Conservation (phyloP, 2,329 filamentous ascomycete species). For the Ophiognomonia clavigignenti-juglandacearum region DNA sequence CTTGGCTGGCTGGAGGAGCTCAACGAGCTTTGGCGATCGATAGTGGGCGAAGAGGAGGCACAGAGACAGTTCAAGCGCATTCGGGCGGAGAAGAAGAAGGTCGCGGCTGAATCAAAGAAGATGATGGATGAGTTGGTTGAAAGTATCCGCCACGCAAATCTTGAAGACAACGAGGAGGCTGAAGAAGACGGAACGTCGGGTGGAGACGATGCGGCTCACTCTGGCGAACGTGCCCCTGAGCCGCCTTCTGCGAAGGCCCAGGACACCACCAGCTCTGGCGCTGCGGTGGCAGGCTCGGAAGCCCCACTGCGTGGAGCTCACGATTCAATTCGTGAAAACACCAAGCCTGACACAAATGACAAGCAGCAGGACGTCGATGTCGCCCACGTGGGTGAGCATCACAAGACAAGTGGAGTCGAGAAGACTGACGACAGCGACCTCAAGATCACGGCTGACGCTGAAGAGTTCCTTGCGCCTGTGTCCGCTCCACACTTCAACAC, state of each 20-base stretch:
- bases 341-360: background rate
- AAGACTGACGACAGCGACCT: too few species aligned
- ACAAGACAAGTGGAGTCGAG: background rate
- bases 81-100: constrained; percentile 27
- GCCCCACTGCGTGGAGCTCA: background rate
- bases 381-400: background rate
- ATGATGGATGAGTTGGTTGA: constrained; percentile 39
- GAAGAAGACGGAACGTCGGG: background rate
- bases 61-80: constrained; percentile 38
- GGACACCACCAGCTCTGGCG: background rate
- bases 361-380: background rate
- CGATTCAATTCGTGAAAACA: background rate
- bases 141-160: too few species aligned
- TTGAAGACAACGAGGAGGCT: constrained; percentile 13
- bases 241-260: background rate
- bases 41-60: constrained; percentile 58
- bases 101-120: too few species aligned
- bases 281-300: too few species aligned
- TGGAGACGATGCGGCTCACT: background rate
- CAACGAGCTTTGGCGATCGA: constrained; percentile 66
- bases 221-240: background rate
- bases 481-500: too few species aligned
- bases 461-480: too few species aligned
- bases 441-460: background rate
- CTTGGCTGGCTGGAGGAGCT: constrained; percentile 85